Evolutionary conservation across 2,329 filamentous ascomycete genomes (phyloP).

Genomic region (Colletotrichum somersetense): DNA sequence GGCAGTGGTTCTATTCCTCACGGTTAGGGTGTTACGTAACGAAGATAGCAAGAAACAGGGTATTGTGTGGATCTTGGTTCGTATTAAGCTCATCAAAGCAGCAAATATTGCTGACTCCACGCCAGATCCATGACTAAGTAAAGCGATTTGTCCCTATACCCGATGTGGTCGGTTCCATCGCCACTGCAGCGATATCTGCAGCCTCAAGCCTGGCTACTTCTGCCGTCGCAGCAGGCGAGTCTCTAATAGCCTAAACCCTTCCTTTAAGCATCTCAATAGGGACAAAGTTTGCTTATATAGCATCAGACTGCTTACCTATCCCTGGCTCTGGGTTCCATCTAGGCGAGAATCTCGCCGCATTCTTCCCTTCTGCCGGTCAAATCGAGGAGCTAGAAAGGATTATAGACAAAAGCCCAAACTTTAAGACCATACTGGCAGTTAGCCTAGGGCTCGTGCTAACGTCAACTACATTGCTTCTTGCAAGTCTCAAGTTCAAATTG

Average conservation of each 20-base stretch:
- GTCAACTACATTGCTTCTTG: neutral
- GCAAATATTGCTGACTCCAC: neutral
- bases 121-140: neutral
- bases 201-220: too few relatives aligned
- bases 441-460: neutral
- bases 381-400: neutral
- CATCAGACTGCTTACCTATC: too few relatives aligned
- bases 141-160: neutral
- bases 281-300: neutral
- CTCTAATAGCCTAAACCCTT: constrained; percentile 2
- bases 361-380: neutral
- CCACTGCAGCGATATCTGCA: constrained; percentile 2
- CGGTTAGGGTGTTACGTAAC: constrained; percentile 1
- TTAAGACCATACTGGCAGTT: constrained; percentile 1
- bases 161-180: constrained; percentile 2
- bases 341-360: neutral
- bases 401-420: neutral
- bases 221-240: neutral
- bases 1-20: neutral
- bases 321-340: neutral
- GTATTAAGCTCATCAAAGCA: neutral
- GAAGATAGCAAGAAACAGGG: constrained; percentile 7
- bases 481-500: constrained; percentile 3
- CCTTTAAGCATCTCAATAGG: neutral
- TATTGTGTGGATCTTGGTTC: constrained; percentile 4